Evolutionary conservation across 495 filamentous ascomycete genomes (phyloP), one percentile per base, ranked within the genome.

Genomic region (Lindgomyces ingoldianus): DNA sequence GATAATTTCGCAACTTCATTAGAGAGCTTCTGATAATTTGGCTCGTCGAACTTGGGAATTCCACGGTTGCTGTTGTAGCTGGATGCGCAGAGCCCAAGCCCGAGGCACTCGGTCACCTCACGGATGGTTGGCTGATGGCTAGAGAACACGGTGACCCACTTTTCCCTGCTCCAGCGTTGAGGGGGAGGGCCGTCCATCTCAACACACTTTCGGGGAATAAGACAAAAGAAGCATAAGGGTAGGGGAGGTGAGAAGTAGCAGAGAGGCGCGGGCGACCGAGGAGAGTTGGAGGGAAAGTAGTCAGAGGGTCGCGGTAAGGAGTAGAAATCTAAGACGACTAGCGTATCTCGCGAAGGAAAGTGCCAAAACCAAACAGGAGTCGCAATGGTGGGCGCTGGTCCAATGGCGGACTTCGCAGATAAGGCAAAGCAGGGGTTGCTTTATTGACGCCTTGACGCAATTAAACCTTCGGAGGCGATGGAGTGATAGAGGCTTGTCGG

Each of bases 21-120:
- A 3, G 64, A 67, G 8, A 67, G 57, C 57, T 61, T 67, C 6
- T 44, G 39, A 24, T 46, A 62, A n/a, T 67, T 57, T 18, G 64
- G 64, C 19, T 44, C 45, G 57, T 67, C 64, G 57, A 67, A 67
- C 51, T 67, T 67, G 50, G 64, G 64, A 24, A 67, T 67, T 57
- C 64, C 64, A 46, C 64, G 57, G 29, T 61, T 62, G 3, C 56
- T 61, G 1, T 45, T 61, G 8, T 57, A 67, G 19, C 26, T 45
- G 27, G 55, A 54, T n/a, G 63, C 48, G 10, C 46, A 60, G 11
- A 65, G 42, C 12, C 64, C 64, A 8, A 67, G 57, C 16, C 64
- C 64, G 19, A 67, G 55, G 19, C 41, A 56, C 48, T 67, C 64
- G 12, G 64, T 67, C 3, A 67, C 64, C 64, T 67, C 55, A 57